These are phyloP conservation scores for Xylaria castorea DNA, from an alignment of 495 filamentous ascomycete genomes.

Conservation along the genomic window DNA sequence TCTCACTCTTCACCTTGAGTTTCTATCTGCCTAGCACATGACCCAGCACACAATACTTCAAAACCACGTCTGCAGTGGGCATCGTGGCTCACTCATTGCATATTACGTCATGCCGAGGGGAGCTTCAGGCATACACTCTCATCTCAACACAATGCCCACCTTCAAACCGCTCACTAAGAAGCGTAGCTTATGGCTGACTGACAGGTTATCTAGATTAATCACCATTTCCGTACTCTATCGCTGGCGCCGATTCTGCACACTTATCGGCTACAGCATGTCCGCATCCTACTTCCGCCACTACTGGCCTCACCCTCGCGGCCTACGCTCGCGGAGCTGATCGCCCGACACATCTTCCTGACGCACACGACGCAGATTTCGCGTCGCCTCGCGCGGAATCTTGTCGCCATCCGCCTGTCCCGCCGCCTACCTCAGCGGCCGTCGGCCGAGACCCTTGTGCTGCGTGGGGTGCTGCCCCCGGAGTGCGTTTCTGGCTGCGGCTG, in stretches of 20 bases:
- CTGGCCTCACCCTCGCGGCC: constrained; percentile 60
- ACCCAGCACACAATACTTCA: neutral
- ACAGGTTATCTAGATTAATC: constrained; percentile 55
- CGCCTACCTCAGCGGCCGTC: constrained; percentile 52
- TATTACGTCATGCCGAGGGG: neutral
- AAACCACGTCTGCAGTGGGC: neutral
- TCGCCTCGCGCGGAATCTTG: constrained; percentile 56
- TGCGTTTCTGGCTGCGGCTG: constrained; percentile 45
- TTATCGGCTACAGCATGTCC: constrained; percentile 59
- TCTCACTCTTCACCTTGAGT: neutral
- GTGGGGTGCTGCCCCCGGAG: constrained; percentile 54
- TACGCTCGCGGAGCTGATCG: constrained; percentile 57
- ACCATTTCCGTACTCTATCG: constrained; percentile 60
- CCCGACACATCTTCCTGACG: constrained; percentile 65
- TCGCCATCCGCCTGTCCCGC: constrained; percentile 56
- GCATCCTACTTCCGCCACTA: constrained; percentile 52
- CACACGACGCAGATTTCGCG: constrained; percentile 61
- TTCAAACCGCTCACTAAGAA: neutral
- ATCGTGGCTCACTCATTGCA: neutral
- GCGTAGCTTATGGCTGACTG: constrained; percentile 17
- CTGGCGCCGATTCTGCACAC: constrained; percentile 62
- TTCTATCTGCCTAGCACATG: neutral
- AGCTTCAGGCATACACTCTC: neutral
- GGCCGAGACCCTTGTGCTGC: constrained; percentile 51
- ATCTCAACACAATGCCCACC: neutral